These are phyloP conservation scores for Trypanosoma melophagium DNA, from an alignment of 208 protist genomes.

Conservation along the genomic window DNA sequence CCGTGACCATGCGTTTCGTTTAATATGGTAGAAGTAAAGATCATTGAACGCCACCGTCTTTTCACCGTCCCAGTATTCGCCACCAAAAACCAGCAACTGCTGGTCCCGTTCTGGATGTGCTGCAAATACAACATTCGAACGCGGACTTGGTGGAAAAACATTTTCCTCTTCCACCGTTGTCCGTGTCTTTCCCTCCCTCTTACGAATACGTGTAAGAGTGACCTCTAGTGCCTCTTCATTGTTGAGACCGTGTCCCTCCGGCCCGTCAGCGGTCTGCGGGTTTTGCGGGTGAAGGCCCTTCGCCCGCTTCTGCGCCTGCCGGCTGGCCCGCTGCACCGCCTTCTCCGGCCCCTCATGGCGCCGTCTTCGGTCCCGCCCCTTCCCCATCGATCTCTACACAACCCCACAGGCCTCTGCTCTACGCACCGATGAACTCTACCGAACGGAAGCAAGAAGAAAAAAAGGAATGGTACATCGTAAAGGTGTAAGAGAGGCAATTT, in stretches of 20 bases:
- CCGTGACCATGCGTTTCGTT: constrained; percentile 62
- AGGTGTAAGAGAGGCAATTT: too few species aligned
- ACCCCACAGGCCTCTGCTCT: too few species aligned
- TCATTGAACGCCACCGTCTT: constrained; percentile 88
- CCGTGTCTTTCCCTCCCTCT: constrained; percentile 62
- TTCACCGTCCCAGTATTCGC: constrained; percentile 89
- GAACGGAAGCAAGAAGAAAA: too few species aligned
- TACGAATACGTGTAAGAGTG: constrained; percentile 78
- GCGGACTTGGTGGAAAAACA: constrained; percentile 62
- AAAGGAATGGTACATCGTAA: too few species aligned
- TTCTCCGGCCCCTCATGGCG: constrained; percentile 86
- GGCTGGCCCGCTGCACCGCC: constrained; percentile 61
- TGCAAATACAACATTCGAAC: constrained; percentile 79
- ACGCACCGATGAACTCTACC: too few species aligned
- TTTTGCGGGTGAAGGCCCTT: too few species aligned
- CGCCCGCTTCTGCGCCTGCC: constrained; percentile 59
- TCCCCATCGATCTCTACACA: constrained; percentile 65
- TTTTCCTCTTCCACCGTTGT: constrained; percentile 65
- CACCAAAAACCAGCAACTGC: constrained; percentile 90
- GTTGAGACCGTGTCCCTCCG: constrained; percentile 49
- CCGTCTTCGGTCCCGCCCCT: constrained; percentile 90
- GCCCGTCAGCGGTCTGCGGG: too few species aligned
- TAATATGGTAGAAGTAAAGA: constrained; percentile 82
- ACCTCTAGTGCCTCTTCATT: constrained; percentile 88
- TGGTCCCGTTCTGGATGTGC: constrained; percentile 68